A percentile compares a stretch with the other conserved stretches of the same genome.
Evolutionary conservation across 495 filamentous ascomycete species (phyloP).

Genomic region (Lepraria neglecta): DNA sequence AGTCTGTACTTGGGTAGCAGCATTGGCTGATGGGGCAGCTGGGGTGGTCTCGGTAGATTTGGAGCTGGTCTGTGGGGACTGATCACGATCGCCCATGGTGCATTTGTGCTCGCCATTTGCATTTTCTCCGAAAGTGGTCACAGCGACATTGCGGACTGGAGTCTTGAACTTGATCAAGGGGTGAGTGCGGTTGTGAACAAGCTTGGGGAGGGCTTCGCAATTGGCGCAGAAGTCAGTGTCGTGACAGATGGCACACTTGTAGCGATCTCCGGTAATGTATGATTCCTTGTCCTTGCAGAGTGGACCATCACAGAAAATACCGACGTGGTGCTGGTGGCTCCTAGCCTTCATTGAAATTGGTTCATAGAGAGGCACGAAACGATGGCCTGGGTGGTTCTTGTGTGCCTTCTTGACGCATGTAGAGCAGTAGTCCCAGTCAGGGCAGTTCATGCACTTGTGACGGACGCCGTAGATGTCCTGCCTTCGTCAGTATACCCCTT

Average conservation of each 20-base stretch:
- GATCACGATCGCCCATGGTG: conserved; percentile 69
- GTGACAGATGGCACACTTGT: conserved; percentile 96
- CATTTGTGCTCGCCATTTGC: conserved; percentile 52
- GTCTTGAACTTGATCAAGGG: conserved; percentile 97
- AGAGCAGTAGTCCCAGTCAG: conserved; percentile 96
- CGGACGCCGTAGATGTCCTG: conserved; percentile 78
- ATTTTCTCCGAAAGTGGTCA: conserved; percentile 76
- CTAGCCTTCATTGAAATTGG: conserved; percentile 53
- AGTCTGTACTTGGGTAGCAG: conserved; percentile 61
- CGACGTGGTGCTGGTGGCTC: conserved; percentile 56
- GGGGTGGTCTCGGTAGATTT: conserved; percentile 48
- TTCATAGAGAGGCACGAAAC: conserved; percentile 85
- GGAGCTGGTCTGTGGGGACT: conserved; percentile 35
- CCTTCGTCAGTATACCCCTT: conserved; percentile 28
- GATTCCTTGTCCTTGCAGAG: conserved; percentile 60
- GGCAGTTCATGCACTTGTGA: conserved; percentile 95
- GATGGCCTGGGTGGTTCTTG: conserved; percentile 71
- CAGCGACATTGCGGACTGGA: conserved; percentile 78
- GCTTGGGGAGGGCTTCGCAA: conserved; percentile 81
- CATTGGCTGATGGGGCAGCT: conserved; percentile 43
- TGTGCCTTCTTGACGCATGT: conserved; percentile 60
- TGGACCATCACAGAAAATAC: conserved; percentile 94
- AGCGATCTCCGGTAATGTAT: conserved; percentile 81
- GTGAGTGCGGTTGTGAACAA: conserved; percentile 87
- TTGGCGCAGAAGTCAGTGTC: conserved; percentile 94